Evolutionary conservation across 2,329 filamentous ascomycete species (phyloP).

Genomic region (Fusarium floridanum): DNA sequence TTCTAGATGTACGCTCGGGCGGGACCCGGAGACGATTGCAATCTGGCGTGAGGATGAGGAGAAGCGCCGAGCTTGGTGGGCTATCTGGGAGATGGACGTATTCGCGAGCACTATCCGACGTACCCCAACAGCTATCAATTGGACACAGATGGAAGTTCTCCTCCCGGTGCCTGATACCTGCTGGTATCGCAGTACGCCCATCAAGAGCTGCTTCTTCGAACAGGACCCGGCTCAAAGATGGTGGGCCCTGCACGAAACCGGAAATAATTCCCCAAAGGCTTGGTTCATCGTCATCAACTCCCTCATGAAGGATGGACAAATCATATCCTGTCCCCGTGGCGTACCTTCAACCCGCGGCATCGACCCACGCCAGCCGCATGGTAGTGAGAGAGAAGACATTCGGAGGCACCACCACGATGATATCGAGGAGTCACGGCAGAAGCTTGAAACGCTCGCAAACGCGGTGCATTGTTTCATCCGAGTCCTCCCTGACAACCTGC

Average conservation of each 20-base stretch:
- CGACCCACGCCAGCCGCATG: not conserved
- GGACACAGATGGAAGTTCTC: constrained; percentile 50
- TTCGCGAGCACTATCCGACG: constrained; percentile 56
- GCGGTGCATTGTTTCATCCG: not conserved
- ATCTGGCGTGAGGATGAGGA: constrained; percentile 50
- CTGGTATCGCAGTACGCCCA: constrained; percentile 48
- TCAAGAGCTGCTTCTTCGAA: constrained; percentile 48
- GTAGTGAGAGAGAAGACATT: not conserved
- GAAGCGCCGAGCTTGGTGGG: constrained; percentile 55
- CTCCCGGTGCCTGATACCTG: constrained; percentile 52
- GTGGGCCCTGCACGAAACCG: constrained; percentile 44
- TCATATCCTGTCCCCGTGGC: not conserved
- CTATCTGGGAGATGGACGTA: constrained; percentile 59
- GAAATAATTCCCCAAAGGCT: not conserved
- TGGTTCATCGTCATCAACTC: not conserved
- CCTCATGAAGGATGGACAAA: not conserved
- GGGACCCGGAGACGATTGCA: not conserved
- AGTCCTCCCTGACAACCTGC: not conserved
- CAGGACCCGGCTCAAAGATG: constrained; percentile 48
- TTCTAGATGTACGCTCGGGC: constrained; percentile 13
- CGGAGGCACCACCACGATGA: not conserved
- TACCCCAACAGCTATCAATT: constrained; percentile 38
- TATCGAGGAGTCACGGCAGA: not conserved
- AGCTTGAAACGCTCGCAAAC: not conserved
- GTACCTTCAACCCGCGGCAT: not conserved